Evolutionary conservation across 306 rosid species (phyloP), one percentile per base, ranked within the genome.

Genomic region (Cucurbita moschata): DNA sequence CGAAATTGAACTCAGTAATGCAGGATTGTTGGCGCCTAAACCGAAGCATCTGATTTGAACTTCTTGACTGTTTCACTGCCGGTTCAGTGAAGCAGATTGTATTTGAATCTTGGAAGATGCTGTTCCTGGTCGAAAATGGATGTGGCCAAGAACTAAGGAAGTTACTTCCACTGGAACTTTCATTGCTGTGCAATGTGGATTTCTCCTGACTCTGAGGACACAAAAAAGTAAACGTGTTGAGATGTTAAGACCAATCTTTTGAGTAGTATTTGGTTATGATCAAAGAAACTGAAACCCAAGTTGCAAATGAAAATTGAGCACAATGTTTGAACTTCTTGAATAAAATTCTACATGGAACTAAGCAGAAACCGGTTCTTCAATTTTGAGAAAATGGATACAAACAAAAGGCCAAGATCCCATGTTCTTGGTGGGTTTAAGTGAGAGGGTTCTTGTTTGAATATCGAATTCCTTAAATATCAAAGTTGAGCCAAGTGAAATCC

Each of bases 1-100:
- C 77, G 72, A 90, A 89, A 67, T 85, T 91, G 88, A 94, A 94
- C 83, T 94, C 96, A 42, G 88, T 90, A 62, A 87, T 86, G 84
- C 87, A 87, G 16, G 99, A 87, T 76, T 91, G 88, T n/a, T 90
- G 92, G 26, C 88, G 81, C 76, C 89, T 71, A 74, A 89, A 86
- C 5, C 77, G 86, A 5, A 90, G 92, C 40, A 83, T 83, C 15
- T 76, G 82, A 77, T 70, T 83, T 72, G 90, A 69, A 76, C 82
- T 76, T 23, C 81, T 72, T 43, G 75, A 59, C 6, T 74, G 69
- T 51, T 86, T 83, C 14, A 77, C 43, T 4, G 77, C 46, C 67
- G 90, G 72, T 58, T 88, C 92, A 8, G 79, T 75, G 68, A 90
- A 90, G 75, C 89, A 75, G 78, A 88, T 81, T 1, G 96, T 86